phyloP scores from a whole-genome alignment of 257 asterid species.

The Solanum chmielewskii region DNA sequence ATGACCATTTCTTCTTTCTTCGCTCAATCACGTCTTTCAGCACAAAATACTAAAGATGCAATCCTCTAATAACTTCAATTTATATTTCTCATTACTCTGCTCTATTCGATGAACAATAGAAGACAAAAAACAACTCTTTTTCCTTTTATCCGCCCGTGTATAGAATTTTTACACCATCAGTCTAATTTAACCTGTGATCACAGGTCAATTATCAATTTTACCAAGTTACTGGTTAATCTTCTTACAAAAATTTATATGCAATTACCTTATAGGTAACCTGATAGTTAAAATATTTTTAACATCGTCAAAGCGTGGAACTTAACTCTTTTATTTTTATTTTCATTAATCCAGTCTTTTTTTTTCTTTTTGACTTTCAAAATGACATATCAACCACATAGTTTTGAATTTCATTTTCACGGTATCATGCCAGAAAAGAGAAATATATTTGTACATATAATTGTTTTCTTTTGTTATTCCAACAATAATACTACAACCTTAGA shows the following conservation, averaged over 20 bases:
- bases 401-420: background rate
- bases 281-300: background rate
- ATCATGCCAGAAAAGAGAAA: background rate
- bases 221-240: background rate
- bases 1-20: background rate
- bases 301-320: background rate
- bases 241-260: background rate
- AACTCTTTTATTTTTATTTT: background rate
- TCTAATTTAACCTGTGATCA: background rate
- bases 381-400: background rate
- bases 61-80: background rate
- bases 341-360: background rate
- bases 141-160: background rate
- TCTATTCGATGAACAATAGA: background rate
- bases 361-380: background rate
- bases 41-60: background rate
- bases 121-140: background rate
- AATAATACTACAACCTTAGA: background rate
- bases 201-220: background rate
- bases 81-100: background rate
- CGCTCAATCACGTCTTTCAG: background rate
- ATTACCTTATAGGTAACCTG: background rate
- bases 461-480: background rate
- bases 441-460: background rate
- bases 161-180: background rate